Evolutionary conservation across 495 filamentous ascomycete species (phyloP).

Genomic region (Trichocladium uniseriatum): DNA sequence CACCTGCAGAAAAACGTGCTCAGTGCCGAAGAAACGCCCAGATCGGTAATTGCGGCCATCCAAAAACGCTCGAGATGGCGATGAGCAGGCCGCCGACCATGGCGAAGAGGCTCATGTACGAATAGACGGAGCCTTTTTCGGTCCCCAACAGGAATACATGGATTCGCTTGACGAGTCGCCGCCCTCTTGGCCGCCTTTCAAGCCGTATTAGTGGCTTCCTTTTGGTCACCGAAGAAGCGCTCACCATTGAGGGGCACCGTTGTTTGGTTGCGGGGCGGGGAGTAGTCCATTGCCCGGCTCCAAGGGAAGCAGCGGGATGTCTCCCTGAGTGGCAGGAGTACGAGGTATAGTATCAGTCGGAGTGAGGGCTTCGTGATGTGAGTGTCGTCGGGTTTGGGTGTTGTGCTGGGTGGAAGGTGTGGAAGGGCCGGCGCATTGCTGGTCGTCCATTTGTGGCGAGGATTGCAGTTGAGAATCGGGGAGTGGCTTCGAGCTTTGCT

Average conservation of each 20-base stretch:
- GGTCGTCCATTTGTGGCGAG: neutral
- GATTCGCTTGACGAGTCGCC: neutral
- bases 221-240: neutral
- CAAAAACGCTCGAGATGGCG: constrained; percentile 7
- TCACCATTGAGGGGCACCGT: neutral
- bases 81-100: constrained; percentile 6
- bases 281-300: neutral
- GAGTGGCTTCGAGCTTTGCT: too few species aligned
- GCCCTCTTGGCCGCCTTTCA: neutral
- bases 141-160: constrained; percentile 3
- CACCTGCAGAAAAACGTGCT: neutral
- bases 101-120: constrained; percentile 6
- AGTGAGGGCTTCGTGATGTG: neutral
- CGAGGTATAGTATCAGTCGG: neutral
- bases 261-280: neutral
- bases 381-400: neutral
- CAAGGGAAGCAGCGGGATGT: neutral
- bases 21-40: constrained; percentile 3
- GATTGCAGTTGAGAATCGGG: too few species aligned
- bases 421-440: neutral
- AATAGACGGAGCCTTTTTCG: constrained; percentile 7
- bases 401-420: neutral
- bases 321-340: neutral
- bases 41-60: constrained; percentile 8
- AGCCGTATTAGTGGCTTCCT: neutral